Evolutionary conservation across 176 grass and related monocot species (phyloP), one percentile per base, ranked within the genome.

Genomic region (Musa acuminata): DNA sequence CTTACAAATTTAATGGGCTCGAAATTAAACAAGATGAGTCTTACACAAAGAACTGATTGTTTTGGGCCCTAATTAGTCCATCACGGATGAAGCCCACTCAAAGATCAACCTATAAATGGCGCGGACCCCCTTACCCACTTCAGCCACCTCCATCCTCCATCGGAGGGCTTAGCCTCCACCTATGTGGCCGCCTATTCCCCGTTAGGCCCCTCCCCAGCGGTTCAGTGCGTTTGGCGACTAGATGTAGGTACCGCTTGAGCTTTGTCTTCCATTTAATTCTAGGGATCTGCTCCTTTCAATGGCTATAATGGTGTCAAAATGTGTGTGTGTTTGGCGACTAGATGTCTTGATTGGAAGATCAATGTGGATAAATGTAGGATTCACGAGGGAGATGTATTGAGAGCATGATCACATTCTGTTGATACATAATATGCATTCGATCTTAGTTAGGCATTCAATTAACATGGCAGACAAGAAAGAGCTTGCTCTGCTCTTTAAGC

Each of bases 181-280:
- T 24, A 48, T 51, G 62, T 80, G 51, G 76, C 76, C 19, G 72
- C 86, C 71, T 76, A 84, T 9, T 73, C 84, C 9, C 86, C 67
- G 8, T 70, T 89, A 21, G 76, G 83, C 52, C 82, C 90, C 6
- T 80, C 86, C 19, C 77, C 79, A 89, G 16, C 84, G 85, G 59
- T 89, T 92, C 64, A 22, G 22, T 22, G 22, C 22, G 22, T 22
- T 3, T 35, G 4, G 4, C 2, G 29, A 2, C 4, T 35, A 35
- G 29, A 35, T 22, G 22, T 22, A 22, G 22, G 22, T 22, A 22
- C 22, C 22, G 22, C 22, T 22, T 22, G 22, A 22, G 22, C 65
- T 82, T 55, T 55, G 10, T 1, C 9, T 9, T 78, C 23, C 4
- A 48, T 10, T 51, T 49, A 20, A 51, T 50, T 70, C 2, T 50